Evolutionary conservation across 1,284 basidiomycete genomes (phyloP), one percentile per base, ranked within the genome.

Genomic region (Exobasidium rhododendri): DNA sequence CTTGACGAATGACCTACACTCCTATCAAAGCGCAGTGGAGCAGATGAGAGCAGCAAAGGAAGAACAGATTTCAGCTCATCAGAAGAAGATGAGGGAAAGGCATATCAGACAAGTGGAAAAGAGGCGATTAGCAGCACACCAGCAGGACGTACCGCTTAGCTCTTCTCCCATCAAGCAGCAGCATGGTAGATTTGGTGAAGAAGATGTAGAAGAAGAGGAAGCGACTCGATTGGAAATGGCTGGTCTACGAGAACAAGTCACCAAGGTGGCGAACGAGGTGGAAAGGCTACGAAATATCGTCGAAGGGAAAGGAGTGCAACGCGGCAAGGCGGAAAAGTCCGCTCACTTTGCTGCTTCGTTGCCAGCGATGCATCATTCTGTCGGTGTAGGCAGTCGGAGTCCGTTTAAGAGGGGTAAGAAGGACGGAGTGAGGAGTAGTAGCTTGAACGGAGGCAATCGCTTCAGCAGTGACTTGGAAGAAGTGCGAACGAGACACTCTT

Each of bases 1-100:
- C 11, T 68, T 72, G 29, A 68, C 66, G 55, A 51, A 49, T 17
- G 70, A 72, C 40, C 63, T 72, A 4, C 62, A 65, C 46, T 45
- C 63, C 35, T 44, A 70, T 32, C 52, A 59, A 4, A 61, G 6
- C 17, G 61, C 56, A 2, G 66, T 70, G 66, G 70, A 68, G 54
- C 62, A 67, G 29, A 29, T 72, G 20, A 50, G 61, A 4, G 55
- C 5, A 22, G 61, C 50, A 1, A 68, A 66, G 69, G 63, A 63
- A 52, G 64, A 70, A 29, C 66, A 66, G 46, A 65, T 17, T 20
- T 3, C 7, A 4, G 49, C 49, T 24, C 58, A 31, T 7, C 22
- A 24, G 22, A 24, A 20, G 22, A 4, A 28, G 17, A 40, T 40
- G 17, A 50, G 31, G 40, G 14, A 29, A 43, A 30, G 22, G 44